phyloP scores from a whole-genome alignment of 2,329 filamentous ascomycete species.

The Trichoderma harzianum region DNA sequence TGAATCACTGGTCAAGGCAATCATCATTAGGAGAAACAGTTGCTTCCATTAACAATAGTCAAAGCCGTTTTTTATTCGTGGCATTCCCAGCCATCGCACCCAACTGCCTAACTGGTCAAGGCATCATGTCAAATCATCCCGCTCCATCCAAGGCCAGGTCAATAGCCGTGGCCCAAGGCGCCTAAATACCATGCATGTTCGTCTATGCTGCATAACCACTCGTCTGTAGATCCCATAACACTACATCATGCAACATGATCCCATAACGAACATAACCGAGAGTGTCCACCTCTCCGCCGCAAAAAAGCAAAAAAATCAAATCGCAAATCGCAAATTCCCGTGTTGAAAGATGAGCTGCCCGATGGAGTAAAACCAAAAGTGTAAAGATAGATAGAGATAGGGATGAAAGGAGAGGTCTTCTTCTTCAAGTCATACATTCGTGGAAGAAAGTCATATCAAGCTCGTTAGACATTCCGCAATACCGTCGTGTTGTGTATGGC shows the following conservation, averaged over 20 bases:
- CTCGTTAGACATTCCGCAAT: constrained; percentile 36
- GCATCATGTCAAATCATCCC: constrained; percentile 19
- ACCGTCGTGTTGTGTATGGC: constrained; percentile 33
- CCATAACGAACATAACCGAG: constrained; percentile 25
- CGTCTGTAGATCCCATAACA: constrained; percentile 16
- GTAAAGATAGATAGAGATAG: constrained; percentile 18
- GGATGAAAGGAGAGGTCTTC: constrained; percentile 21
- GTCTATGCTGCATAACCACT: constrained; percentile 22
- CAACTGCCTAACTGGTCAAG: constrained; percentile 21
- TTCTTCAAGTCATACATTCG: constrained; percentile 42
- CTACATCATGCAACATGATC: constrained; percentile 31
- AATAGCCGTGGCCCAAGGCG: constrained; percentile 18
- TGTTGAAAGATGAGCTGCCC: not conserved
- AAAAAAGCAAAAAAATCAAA: not conserved
- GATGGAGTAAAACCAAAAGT: constrained; percentile 22
- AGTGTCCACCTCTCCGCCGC: constrained; percentile 15
- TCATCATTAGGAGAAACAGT: not conserved
- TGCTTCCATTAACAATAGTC: constrained; percentile 35
- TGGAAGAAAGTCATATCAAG: constrained; percentile 39
- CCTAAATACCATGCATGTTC: constrained; percentile 22
- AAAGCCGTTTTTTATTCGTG: constrained; percentile 37
- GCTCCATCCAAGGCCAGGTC: constrained; percentile 15
- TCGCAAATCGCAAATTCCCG: constrained; percentile 8
- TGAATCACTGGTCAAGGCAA: not conserved
- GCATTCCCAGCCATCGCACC: constrained; percentile 8